Percentiles rank a stretch among this genome's conserved stretches.
Conservation (phyloP, 345 rosid genomes). For the Lepidium sativum region DNA sequence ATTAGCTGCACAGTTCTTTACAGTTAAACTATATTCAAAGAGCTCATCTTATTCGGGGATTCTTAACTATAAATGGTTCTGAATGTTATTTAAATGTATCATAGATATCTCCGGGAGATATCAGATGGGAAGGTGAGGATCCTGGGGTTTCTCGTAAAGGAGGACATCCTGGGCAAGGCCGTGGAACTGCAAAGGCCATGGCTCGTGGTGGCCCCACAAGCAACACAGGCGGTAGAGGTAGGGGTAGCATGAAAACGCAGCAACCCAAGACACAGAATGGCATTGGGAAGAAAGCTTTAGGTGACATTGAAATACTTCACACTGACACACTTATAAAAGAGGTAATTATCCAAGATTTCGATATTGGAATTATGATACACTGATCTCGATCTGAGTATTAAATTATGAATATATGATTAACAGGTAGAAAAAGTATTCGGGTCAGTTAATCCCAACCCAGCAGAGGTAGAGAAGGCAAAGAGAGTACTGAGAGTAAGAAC, state of each 20-base stretch:
- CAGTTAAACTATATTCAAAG: neutral
- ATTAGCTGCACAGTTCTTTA: neutral
- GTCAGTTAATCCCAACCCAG: conserved; percentile 54
- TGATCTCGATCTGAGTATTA: neutral
- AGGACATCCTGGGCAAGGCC: conserved; percentile 72
- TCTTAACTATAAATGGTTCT: neutral
- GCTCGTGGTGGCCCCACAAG: conserved; percentile 56
- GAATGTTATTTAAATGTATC: conserved; percentile 7
- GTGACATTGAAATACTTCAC: conserved; percentile 83
- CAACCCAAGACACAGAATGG: conserved; percentile 65
- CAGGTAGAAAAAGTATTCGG: conserved; percentile 89
- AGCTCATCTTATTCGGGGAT: conserved; percentile 2
- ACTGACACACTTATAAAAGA: conserved; percentile 83
- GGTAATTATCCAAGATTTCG: conserved; percentile 35
- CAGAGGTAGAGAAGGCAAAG: conserved; percentile 80
- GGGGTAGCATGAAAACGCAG: conserved; percentile 59
- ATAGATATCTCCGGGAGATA: conserved; percentile 86
- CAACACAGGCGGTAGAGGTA: conserved; percentile 72
- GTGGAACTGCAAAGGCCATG: conserved; percentile 58
- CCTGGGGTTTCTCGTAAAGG: conserved; percentile 63
- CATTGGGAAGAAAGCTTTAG: conserved; percentile 61
- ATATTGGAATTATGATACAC: neutral
- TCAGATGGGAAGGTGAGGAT: conserved; percentile 83
- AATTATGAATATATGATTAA: neutral
- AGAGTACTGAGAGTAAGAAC: conserved; percentile 63